A percentile compares a stretch with the other conserved stretches of the same genome.
These are phyloP conservation scores for Collybia sp. DNA, from an alignment of 768 basidiomycete genomes.

Conservation along the genomic window DNA sequence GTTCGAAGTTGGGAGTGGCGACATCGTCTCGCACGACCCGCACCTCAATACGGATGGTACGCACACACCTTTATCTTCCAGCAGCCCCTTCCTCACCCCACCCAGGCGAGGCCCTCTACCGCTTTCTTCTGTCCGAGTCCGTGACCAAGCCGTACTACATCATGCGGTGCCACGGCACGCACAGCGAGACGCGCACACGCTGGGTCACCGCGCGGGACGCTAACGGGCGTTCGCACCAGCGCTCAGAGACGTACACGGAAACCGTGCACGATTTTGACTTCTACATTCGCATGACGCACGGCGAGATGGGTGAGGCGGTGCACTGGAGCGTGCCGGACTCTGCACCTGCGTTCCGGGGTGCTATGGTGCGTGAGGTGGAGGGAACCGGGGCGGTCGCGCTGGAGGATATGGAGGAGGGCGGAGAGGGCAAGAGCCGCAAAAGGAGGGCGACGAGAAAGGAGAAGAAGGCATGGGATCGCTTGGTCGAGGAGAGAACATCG, in stretches of 20 bases:
- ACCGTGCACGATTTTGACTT: conserved; percentile 62
- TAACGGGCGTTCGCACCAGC: conserved; percentile 19
- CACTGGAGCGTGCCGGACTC: conserved; percentile 58
- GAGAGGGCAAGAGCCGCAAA: background rate
- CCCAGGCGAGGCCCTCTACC: conserved; percentile 62
- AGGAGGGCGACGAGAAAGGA: conserved; percentile 39
- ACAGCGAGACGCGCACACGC: conserved; percentile 41
- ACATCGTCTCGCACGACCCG: conserved; percentile 65
- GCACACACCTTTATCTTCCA: conserved; percentile 1
- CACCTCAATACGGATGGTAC: conserved; percentile 64
- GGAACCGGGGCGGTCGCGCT: conserved; percentile 10
- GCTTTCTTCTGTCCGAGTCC: conserved; percentile 58
- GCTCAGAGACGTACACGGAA: conserved; percentile 42
- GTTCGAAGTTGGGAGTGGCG: conserved; percentile 39
- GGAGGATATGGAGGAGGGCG: conserved; percentile 22
- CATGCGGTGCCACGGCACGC: conserved; percentile 46
- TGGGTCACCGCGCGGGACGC: conserved; percentile 31
- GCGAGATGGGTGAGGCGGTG: conserved; percentile 28
- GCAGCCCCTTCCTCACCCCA: conserved; percentile 2
- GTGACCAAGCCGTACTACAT: conserved; percentile 33
- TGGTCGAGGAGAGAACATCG: conserved; percentile 37
- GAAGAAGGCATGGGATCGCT: conserved; percentile 35
- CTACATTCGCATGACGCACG: conserved; percentile 41
- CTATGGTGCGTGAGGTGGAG: conserved; percentile 49
- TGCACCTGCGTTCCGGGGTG: conserved; percentile 55